Percentiles rank a stretch among this genome's conserved stretches.
Evolutionary conservation across 1,139 yeast species (phyloP).

Genomic region (Pneumocystis wakefieldiae): DNA sequence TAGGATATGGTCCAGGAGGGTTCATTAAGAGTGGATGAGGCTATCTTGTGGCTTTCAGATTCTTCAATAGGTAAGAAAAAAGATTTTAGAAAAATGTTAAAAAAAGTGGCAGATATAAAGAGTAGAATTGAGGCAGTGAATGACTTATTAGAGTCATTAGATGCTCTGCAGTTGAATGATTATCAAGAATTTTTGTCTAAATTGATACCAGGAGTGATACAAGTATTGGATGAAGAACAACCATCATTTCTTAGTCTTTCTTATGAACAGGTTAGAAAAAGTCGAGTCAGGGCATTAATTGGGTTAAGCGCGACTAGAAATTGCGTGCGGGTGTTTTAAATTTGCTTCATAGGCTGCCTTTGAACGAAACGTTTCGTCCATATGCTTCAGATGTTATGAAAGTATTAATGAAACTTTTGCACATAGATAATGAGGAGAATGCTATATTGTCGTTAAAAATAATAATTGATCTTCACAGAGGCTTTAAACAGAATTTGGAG

Average conservation of each 20-base stretch:
- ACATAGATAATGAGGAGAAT: slow-evolving; percentile 82
- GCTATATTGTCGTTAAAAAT: slow-evolving; percentile 86
- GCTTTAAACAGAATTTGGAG: slow-evolving; percentile 53
- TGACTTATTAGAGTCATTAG: slow-evolving; percentile 75
- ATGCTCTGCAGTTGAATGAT: slow-evolving; percentile 20
- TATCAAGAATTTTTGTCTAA: slow-evolving; percentile 38
- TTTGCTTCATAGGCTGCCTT: slow-evolving; percentile 63
- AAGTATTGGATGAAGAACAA: slow-evolving; percentile 51
- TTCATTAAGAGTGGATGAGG: neutral
- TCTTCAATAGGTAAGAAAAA: neutral
- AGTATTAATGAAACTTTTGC: slow-evolving; percentile 44
- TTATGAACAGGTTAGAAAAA: slow-evolving; percentile 29
- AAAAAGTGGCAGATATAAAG: slow-evolving; percentile 33
- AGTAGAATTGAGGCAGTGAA: slow-evolving; percentile 53
- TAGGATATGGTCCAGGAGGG: neutral
- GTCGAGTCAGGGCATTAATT: neutral
- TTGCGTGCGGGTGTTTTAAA: slow-evolving; percentile 64
- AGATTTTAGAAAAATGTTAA: neutral
- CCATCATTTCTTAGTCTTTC: slow-evolving; percentile 51
- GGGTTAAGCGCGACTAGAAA: slow-evolving; percentile 22
- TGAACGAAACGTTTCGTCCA: slow-evolving; percentile 70
- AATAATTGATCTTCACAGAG: slow-evolving; percentile 73
- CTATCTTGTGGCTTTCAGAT: neutral
- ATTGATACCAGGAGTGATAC: slow-evolving; percentile 47
- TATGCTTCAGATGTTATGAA: slow-evolving; percentile 50